Percentiles rank a stretch among this genome's conserved stretches.
Evolutionary conservation across 2,329 filamentous ascomycete species (phyloP).

Genomic region (Stachybotrys chlorohalonatus): DNA sequence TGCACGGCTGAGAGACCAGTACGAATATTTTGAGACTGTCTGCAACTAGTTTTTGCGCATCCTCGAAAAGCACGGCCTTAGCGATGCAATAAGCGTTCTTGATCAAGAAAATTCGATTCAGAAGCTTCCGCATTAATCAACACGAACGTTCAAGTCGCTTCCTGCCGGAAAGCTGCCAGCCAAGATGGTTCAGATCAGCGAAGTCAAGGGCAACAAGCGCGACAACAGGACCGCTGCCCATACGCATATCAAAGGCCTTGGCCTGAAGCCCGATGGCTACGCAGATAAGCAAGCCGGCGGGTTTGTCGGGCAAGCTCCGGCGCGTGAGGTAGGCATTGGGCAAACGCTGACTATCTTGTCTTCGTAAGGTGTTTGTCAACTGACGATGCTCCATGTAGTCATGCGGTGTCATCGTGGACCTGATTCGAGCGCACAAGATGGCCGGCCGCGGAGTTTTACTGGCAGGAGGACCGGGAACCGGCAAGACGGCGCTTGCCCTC

Average conservation of each 20-base stretch:
- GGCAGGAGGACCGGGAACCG: constrained; percentile 89
- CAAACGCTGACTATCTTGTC: not conserved
- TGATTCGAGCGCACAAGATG: constrained; percentile 97
- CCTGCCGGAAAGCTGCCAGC: not conserved
- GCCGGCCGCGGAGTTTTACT: constrained; percentile 87
- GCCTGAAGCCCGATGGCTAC: constrained; percentile 74
- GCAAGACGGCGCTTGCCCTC: constrained; percentile 92
- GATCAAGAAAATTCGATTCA: not conserved
- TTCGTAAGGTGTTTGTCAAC: not conserved
- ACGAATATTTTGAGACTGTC: not conserved
- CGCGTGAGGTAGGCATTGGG: constrained; percentile 65
- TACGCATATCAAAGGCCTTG: constrained; percentile 95
- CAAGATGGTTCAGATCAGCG: constrained; percentile 80
- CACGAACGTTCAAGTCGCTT: not conserved
- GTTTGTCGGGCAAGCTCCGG: constrained; percentile 81
- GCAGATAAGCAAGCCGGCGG: constrained; percentile 73
- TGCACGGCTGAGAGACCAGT: not conserved
- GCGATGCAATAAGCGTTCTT: not conserved
- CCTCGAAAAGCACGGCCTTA: not conserved
- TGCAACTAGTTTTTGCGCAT: not conserved
- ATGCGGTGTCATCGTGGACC: constrained; percentile 89
- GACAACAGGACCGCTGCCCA: constrained; percentile 95
- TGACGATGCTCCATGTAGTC: constrained; percentile 43
- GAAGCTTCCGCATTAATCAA: not conserved
- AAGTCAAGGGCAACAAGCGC: constrained; percentile 89